Evolutionary conservation across 2,329 filamentous ascomycete species (phyloP).

Genomic region (Camillea tinctor): DNA sequence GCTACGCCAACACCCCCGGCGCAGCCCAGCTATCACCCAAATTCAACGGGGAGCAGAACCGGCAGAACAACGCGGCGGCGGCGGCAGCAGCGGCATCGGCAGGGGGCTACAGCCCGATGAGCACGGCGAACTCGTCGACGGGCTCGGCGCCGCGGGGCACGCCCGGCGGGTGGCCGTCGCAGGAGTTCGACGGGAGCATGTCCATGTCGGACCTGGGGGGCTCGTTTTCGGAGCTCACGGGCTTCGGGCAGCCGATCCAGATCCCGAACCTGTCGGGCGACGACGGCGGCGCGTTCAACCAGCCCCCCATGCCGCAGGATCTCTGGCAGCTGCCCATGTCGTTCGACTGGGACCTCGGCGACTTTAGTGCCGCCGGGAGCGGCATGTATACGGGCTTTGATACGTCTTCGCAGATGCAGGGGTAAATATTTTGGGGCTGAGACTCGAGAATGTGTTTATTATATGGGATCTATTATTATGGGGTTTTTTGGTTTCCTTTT

Average conservation of each 20-base stretch:
- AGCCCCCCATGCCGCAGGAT: constrained; percentile 88
- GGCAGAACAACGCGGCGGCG: constrained; percentile 16
- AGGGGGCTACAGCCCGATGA: constrained; percentile 40
- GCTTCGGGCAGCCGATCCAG: constrained; percentile 39
- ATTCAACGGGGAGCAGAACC: constrained; percentile 35
- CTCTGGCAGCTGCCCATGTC: constrained; percentile 96
- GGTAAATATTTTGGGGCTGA: constrained; percentile 16
- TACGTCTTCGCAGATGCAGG: background rate
- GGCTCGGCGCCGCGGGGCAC: constrained; percentile 45
- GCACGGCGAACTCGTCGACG: constrained; percentile 36
- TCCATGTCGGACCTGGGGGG: constrained; percentile 40
- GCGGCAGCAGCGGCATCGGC: constrained; percentile 29
- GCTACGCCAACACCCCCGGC: constrained; percentile 31
- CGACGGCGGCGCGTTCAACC: constrained; percentile 42
- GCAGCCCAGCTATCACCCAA: constrained; percentile 30
- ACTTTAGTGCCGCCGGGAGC: constrained; percentile 53
- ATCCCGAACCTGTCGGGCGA: constrained; percentile 36
- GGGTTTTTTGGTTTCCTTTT: background rate
- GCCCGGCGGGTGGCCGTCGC: constrained; percentile 45
- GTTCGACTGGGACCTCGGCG: constrained; percentile 81
- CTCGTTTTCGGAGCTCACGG: constrained; percentile 46
- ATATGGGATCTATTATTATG: constrained; percentile 1
- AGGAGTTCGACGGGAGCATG: constrained; percentile 41
- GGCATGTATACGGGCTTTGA: constrained; percentile 45
- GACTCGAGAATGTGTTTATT: constrained; percentile 59